phyloP scores from a whole-genome alignment of 371 early-diverging fungal genomes.

The Lichtheimia corymbifera region DNA sequence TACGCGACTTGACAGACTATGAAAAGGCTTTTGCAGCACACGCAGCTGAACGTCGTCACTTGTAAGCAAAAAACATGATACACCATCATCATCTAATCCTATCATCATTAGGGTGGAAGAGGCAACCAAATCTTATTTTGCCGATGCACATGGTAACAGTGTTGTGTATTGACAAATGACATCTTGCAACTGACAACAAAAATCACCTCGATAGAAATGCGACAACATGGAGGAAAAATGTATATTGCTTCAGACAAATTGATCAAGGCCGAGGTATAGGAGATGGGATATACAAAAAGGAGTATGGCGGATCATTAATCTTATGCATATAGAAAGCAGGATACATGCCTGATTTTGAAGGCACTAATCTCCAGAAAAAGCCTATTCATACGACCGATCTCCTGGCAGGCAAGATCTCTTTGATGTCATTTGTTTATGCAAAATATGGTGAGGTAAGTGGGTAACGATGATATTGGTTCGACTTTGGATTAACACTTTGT shows the following conservation, averaged over 20 bases:
- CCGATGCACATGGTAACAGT: conserved; percentile 63
- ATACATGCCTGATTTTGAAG: conserved; percentile 72
- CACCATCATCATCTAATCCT: neutral
- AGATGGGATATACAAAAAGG: neutral
- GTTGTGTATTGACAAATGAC: neutral
- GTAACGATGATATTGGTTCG: no score
- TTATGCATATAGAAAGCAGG: conserved; percentile 53
- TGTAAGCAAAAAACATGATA: conserved; percentile 38
- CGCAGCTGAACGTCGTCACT: conserved; percentile 52
- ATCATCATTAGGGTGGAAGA: conserved; percentile 45
- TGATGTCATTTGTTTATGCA: conserved; percentile 72
- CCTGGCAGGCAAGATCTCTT: conserved; percentile 52
- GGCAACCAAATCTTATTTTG: conserved; percentile 68
- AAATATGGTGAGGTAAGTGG: conserved; percentile 68
- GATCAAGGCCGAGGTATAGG: conserved; percentile 42
- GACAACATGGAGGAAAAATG: conserved; percentile 67
- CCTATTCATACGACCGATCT: conserved; percentile 59
- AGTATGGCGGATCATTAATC: neutral
- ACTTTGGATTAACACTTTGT: neutral
- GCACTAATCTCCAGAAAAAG: conserved; percentile 53
- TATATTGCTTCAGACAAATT: conserved; percentile 61
- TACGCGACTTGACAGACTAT: conserved; percentile 46
- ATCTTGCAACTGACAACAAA: neutral
- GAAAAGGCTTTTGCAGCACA: conserved; percentile 57
- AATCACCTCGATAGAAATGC: conserved; percentile 46